A percentile compares a stretch with the other conserved stretches of the same genome.
phyloP scores from a whole-genome alignment of 352 stramenopile genomes.

The Phytophthora sp. region DNA sequence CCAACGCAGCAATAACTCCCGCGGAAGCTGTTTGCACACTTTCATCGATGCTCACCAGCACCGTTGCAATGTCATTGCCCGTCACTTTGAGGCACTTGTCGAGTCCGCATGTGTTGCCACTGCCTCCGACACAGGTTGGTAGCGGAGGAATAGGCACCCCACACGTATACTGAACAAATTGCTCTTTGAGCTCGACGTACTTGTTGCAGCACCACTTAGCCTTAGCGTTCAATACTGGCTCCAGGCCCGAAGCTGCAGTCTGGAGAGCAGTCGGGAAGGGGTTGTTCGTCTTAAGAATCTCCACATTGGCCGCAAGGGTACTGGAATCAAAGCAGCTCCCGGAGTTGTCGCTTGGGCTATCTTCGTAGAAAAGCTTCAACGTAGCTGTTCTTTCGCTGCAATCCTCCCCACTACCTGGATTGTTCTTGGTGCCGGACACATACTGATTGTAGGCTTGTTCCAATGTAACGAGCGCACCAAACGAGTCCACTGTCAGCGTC shows the following conservation, averaged over 20 bases:
- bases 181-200: constrained; percentile 6
- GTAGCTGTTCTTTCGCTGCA: too few species aligned
- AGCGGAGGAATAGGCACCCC: not conserved
- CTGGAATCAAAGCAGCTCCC: too few species aligned
- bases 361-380: too few species aligned
- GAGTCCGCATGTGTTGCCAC: constrained; percentile 25
- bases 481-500: not conserved
- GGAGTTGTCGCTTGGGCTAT: too few species aligned
- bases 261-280: not conserved
- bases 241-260: not conserved
- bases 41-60: constrained; percentile 21
- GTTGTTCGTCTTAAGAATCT: constrained; percentile 8
- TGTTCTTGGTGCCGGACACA: too few species aligned
- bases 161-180: not conserved
- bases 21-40: constrained; percentile 23
- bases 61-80: constrained; percentile 41
- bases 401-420: too few species aligned
- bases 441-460: too few species aligned
- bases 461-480: not conserved
- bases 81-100: constrained; percentile 43
- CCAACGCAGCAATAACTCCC: constrained; percentile 32
- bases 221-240: not conserved
- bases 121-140: not conserved
- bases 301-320: too few species aligned
- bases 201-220: constrained; percentile 10